Percentiles rank a stretch among this genome's conserved stretches.
These are phyloP conservation scores for Datisca glomerata DNA, from an alignment of 306 rosid species.

Conservation along the genomic window DNA sequence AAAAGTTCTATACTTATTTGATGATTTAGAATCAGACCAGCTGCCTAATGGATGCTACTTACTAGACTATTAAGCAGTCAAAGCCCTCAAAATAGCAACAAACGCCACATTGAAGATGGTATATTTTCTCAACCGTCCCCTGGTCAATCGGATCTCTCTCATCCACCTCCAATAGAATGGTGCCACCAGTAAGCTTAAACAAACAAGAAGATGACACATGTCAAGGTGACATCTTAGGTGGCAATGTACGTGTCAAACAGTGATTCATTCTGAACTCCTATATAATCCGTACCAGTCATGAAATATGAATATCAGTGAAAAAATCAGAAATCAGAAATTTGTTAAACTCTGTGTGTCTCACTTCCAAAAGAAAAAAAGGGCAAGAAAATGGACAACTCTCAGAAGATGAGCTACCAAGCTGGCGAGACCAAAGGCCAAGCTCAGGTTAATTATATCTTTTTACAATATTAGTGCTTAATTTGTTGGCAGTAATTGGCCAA, in stretches of 20 bases:
- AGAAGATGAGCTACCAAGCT: constrained; percentile 32
- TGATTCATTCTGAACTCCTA: neutral
- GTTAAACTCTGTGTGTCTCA: too few relatives aligned
- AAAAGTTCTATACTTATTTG: too few relatives aligned
- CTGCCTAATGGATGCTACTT: too few relatives aligned
- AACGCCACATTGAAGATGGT: neutral
- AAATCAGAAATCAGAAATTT: constrained; percentile 11
- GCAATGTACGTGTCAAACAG: neutral
- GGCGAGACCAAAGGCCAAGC: constrained; percentile 59
- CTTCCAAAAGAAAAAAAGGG: constrained; percentile 31
- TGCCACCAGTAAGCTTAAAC: neutral
- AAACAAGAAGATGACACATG: neutral
- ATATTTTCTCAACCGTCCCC: neutral
- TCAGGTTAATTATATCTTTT: constrained; percentile 16
- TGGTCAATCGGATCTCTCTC: neutral
- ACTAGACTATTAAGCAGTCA: too few relatives aligned
- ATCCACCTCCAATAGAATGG: neutral
- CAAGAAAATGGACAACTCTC: constrained; percentile 28
- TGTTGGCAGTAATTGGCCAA: neutral
- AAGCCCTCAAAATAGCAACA: constrained; percentile 1
- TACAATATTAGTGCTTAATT: neutral
- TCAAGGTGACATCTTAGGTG: neutral
- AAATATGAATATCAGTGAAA: neutral
- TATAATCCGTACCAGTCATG: constrained; percentile 2
- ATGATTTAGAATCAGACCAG: too few relatives aligned